Conservation (phyloP, 768 basidiomycete genomes). For the Lactarius deliciosus region DNA sequence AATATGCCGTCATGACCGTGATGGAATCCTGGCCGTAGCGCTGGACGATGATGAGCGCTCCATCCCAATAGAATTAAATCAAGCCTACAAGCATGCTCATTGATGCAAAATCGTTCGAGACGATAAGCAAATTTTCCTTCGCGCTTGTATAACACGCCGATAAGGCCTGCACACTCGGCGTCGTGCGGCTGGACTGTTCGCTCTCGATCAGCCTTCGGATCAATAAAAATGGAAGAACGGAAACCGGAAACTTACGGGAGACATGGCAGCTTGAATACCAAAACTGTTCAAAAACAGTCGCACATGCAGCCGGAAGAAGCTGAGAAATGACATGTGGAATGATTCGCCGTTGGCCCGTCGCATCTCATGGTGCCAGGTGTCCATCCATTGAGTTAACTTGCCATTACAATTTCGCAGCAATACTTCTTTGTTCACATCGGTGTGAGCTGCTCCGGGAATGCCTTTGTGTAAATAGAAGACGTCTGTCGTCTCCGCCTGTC, state of each 20-base stretch:
- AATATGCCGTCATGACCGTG: slow-evolving; percentile 83
- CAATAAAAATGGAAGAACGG: slow-evolving; percentile 4
- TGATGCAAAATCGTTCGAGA: slow-evolving; percentile 68
- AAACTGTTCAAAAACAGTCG: slow-evolving; percentile 83
- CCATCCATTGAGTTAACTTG: slow-evolving; percentile 70
- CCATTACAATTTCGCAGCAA: slow-evolving; percentile 70
- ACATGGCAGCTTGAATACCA: slow-evolving; percentile 65
- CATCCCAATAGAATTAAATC: not conserved
- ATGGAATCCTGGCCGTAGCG: slow-evolving; percentile 84
- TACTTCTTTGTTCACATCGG: slow-evolving; percentile 72
- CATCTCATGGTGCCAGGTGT: slow-evolving; percentile 74
- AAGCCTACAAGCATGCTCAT: slow-evolving; percentile 69
- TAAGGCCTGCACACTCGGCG: slow-evolving; percentile 66
- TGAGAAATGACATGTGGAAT: slow-evolving; percentile 76
- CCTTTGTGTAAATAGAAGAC: slow-evolving; percentile 59
- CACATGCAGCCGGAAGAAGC: slow-evolving; percentile 74
- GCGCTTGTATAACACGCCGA: slow-evolving; percentile 75
- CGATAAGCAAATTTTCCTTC: slow-evolving; percentile 64
- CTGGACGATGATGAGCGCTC: slow-evolving; percentile 40
- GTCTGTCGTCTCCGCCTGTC: slow-evolving; percentile 76
- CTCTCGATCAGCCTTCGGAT: slow-evolving; percentile 17
- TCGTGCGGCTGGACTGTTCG: slow-evolving; percentile 52
- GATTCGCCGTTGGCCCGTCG: slow-evolving; percentile 66
- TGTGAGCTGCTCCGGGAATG: slow-evolving; percentile 44
- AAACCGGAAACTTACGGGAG: slow-evolving; percentile 44